phyloP scores from a whole-genome alignment of 2,329 filamentous ascomycete genomes.

The Davidsoniella eucalypti region DNA sequence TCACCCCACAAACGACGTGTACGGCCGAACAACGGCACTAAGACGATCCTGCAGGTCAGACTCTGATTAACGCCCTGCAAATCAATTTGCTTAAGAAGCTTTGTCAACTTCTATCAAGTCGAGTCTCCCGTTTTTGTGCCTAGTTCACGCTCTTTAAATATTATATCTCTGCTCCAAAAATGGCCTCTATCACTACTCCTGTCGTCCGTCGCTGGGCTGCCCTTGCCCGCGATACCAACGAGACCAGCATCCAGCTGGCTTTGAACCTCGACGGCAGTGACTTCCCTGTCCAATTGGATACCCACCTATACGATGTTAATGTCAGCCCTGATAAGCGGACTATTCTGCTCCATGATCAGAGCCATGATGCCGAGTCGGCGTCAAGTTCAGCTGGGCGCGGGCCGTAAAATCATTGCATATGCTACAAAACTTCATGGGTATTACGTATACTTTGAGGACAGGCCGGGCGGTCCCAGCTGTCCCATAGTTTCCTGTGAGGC shows the following conservation, averaged over 20 bases:
- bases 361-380: no score
- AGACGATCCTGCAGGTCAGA: background rate
- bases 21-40: constrained; percentile 5
- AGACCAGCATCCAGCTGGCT: constrained; percentile 89
- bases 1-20: background rate
- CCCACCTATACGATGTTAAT: constrained; percentile 77
- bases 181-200: background rate
- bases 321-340: constrained; percentile 79
- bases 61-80: background rate
- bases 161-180: background rate
- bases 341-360: constrained; percentile 80
- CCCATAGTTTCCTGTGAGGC: no score
- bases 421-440: no score
- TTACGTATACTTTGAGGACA: no score
- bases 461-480: no score
- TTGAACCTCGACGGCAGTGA: constrained; percentile 85
- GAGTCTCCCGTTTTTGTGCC: no score
- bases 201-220: constrained; percentile 47
- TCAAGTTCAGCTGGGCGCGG: no score
- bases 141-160: background rate
- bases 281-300: constrained; percentile 75
- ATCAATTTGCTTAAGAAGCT: no score
- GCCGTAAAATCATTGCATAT: no score
- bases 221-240: constrained; percentile 83
- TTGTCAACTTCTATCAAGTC: no score